Evolutionary conservation across 2,329 filamentous ascomycete genomes (phyloP).

Genomic region (Lecanicillium sp.): DNA sequence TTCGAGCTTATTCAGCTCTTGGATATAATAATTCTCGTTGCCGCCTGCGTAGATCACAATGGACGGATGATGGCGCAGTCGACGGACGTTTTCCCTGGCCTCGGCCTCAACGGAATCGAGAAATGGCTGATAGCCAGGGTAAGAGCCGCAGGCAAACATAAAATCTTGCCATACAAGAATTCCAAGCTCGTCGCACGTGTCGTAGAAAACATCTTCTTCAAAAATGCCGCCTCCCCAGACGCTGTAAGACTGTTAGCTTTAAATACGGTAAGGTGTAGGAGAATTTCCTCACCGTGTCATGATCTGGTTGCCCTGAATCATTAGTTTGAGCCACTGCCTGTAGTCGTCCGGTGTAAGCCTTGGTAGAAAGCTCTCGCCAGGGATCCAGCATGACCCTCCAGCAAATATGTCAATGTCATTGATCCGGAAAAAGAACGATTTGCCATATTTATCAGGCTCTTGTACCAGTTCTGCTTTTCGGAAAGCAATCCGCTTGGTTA

Average conservation of each 20-base stretch:
- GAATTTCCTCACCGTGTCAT: conserved; percentile 54
- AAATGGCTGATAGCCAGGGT: conserved; percentile 53
- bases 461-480: conserved; percentile 52
- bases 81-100: conserved; percentile 53
- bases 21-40: conserved; percentile 75
- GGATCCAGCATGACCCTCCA: conserved; percentile 73
- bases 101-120: conserved; percentile 52
- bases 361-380: conserved; percentile 68
- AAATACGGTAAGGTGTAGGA: not conserved
- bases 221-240: conserved; percentile 32
- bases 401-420: conserved; percentile 68
- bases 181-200: conserved; percentile 60
- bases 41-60: conserved; percentile 74
- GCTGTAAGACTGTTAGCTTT: not conserved
- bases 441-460: conserved; percentile 50
- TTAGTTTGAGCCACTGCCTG: conserved; percentile 60
- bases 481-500: conserved; percentile 55
- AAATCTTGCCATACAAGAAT: conserved; percentile 68
- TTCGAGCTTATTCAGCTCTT: conserved; percentile 57
- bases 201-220: conserved; percentile 60
- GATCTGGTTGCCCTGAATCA: conserved; percentile 62
- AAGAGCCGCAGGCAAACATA: conserved; percentile 61
- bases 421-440: conserved; percentile 66
- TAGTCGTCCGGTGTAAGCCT: conserved; percentile 56
- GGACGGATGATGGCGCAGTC: conserved; percentile 53